Conservation (phyloP, 441 rosid species). For the Euphorbia corollata region DNA sequence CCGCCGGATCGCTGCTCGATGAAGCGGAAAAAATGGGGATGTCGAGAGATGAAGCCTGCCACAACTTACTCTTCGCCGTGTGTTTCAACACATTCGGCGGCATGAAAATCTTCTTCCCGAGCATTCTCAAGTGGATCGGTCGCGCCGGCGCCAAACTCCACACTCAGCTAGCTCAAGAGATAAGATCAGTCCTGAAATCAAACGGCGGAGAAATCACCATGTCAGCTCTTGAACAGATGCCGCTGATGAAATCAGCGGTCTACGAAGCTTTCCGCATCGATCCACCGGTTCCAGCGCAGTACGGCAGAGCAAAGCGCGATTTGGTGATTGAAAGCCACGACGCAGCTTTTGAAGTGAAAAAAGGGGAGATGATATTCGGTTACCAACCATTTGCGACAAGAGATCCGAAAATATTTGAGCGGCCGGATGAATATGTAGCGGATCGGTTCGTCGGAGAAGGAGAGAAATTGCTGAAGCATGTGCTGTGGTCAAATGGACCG, state of each 20-base stretch:
- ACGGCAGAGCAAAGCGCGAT: slow-evolving; percentile 53
- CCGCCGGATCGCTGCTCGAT: too few relatives aligned
- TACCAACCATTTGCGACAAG: slow-evolving; percentile 63
- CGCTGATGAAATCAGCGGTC: slow-evolving; percentile 53
- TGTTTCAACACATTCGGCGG: slow-evolving; percentile 66
- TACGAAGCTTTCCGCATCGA: slow-evolving; percentile 61
- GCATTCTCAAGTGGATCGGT: slow-evolving; percentile 44
- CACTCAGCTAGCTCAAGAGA: slow-evolving; percentile 44
- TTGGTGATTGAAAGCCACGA: slow-evolving; percentile 57
- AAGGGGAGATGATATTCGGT: slow-evolving; percentile 64
- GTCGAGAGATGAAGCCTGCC: too few relatives aligned
- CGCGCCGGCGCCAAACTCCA: slow-evolving; percentile 46
- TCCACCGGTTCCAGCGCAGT: slow-evolving; percentile 59
- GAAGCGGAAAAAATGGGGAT: too few relatives aligned
- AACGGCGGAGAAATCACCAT: slow-evolving; percentile 51
- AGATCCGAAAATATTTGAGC: slow-evolving; percentile 53
- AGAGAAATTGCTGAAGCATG: slow-evolving; percentile 49
- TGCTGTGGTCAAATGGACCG: slow-evolving; percentile 83
- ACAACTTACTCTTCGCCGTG: too few relatives aligned
- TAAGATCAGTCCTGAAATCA: slow-evolving; percentile 42
- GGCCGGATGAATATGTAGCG: slow-evolving; percentile 56
- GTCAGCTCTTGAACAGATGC: slow-evolving; percentile 57
- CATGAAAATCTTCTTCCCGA: slow-evolving; percentile 48
- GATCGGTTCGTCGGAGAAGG: slow-evolving; percentile 75
- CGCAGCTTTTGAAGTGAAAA: slow-evolving; percentile 48